Evolutionary conservation across 805 yeast species (phyloP).

Genomic region (Candida broadrunensis): DNA sequence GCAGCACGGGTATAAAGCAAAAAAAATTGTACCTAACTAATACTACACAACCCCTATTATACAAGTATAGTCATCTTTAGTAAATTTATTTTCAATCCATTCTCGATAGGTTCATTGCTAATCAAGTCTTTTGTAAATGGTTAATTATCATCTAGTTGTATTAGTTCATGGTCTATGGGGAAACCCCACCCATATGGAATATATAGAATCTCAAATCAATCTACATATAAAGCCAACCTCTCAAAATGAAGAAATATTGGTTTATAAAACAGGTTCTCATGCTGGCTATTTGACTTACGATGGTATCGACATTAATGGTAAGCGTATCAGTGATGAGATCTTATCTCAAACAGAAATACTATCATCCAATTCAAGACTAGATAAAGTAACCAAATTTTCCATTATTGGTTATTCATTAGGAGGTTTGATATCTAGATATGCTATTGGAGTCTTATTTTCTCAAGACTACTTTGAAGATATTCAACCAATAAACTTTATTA

Average conservation of each 20-base stretch:
- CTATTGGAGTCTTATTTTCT: conserved; percentile 48
- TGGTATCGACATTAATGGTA: conserved; percentile 83
- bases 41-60: too few species aligned
- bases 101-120: too few species aligned
- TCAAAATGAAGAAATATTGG: conserved; percentile 25
- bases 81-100: too few species aligned
- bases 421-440: conserved; percentile 40
- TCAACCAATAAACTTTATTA: conserved; percentile 55
- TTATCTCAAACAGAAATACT: conserved; percentile 13
- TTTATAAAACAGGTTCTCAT: conserved; percentile 57
- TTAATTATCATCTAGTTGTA: conserved; percentile 58
- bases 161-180: conserved; percentile 90
- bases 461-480: conserved; percentile 51
- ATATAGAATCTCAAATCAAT: conserved; percentile 49
- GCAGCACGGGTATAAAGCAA: too few species aligned
- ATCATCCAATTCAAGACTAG: conserved; percentile 4
- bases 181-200: conserved; percentile 60
- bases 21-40: too few species aligned
- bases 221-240: conserved; percentile 20
- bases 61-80: too few species aligned
- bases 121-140: too few species aligned
- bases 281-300: conserved; percentile 79
- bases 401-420: conserved; percentile 43
- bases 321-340: conserved; percentile 70
- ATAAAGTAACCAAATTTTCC: conserved; percentile 33